Evolutionary conservation across 164 flowering plant species (phyloP), one percentile per base, ranked within the genome.

Genomic region (Hamamelis virginiana): DNA sequence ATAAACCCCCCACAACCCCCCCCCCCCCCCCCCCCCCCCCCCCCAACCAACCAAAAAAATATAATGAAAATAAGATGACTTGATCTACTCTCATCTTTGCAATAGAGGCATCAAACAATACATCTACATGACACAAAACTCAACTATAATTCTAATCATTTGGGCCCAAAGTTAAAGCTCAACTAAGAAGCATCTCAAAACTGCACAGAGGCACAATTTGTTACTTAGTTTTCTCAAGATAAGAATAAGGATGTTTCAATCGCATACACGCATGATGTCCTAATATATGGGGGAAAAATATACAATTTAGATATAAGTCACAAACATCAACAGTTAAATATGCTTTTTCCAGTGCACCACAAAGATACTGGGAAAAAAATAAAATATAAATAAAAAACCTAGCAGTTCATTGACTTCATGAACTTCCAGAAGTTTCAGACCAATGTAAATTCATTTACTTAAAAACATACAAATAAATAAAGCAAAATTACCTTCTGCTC

Each of bases 401-500:
- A 53, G 58, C 58, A 53, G 22, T 19, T 21, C 58, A 19, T 5
- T 53, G 58, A 53, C 10, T 53, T 8, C 12, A 53, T 55, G 14
- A 55, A 55, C 28, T 23, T 15, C 59, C 10, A 0, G 1, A 22
- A 55, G 9, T 55, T 55, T 26, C 28, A 55, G 14, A 10, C 27
- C 15, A 55, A 23, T 55, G 4, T 23, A 22, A 14, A 55, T 22
- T 22, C 55, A 6, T 55, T 55, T 55, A 4, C 44, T n/a, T 38
- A 44, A 26, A 53, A 43, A 12, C 9, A 60, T 1, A 46, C 0
- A 59, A 45, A 67, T 4, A n/a, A 18, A 10, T 25, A 52, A 58
- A 16, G 9, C 48, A 59, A 27, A 27, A 23, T 46, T 69, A 87
- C 89, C 84, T 82, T 81, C 25, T 70, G 69, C 65, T 79, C 77